Evolutionary conservation across 345 rosid species (phyloP).

Genomic region (Salix koriyanagi): DNA sequence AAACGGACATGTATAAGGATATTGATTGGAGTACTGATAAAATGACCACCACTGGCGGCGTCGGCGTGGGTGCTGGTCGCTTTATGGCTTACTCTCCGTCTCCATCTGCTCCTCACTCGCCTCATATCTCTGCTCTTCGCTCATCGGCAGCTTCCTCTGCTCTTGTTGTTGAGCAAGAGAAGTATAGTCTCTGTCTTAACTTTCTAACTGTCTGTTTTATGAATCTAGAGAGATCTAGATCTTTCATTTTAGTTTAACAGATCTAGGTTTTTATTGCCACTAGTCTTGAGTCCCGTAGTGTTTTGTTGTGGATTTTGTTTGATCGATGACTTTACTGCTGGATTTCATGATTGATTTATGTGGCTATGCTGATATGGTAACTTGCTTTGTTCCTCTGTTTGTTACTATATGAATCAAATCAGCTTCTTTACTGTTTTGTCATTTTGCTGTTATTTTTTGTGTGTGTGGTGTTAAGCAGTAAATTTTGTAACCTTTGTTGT

Average conservation of each 20-base stretch:
- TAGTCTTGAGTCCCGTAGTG: too few species aligned
- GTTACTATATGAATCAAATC: neutral
- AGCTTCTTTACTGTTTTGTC: neutral
- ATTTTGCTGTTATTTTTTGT: neutral
- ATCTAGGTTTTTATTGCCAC: neutral
- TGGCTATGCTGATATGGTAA: neutral
- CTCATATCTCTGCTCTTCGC: slow-evolving; percentile 66
- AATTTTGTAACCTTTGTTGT: neutral
- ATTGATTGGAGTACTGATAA: slow-evolving; percentile 23
- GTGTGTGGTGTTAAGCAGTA: neutral
- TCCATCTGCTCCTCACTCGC: slow-evolving; percentile 82
- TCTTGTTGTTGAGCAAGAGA: slow-evolving; percentile 66
- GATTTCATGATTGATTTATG: neutral
- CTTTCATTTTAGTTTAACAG: neutral
- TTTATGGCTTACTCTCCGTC: slow-evolving; percentile 85
- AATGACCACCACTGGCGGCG: slow-evolving; percentile 17
- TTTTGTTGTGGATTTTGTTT: neutral
- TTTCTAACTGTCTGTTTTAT: neutral
- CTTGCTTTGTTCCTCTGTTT: neutral
- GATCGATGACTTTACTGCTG: neutral
- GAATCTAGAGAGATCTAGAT: slow-evolving; percentile 9
- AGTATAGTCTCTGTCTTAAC: slow-evolving; percentile 32
- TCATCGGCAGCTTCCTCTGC: slow-evolving; percentile 49
- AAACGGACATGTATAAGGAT: slow-evolving; percentile 20
- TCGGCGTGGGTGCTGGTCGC: slow-evolving; percentile 47